Conservation (phyloP, 75 land plant genomes). For the Adiantum capillusveneris region DNA sequence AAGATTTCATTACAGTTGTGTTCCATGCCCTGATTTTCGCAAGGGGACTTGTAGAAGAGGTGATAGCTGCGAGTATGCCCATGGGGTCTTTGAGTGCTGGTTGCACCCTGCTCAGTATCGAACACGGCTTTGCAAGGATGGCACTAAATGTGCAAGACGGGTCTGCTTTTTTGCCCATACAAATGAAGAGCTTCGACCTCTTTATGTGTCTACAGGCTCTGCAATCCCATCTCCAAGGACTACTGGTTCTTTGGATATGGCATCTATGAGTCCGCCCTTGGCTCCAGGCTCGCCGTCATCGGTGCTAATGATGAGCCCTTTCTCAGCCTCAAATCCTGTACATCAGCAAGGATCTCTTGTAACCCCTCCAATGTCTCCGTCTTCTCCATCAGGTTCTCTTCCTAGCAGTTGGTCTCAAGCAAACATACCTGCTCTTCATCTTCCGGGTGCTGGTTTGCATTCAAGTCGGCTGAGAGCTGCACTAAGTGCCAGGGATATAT, state of each 20-base stretch:
- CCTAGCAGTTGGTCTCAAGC: conserved; percentile 44
- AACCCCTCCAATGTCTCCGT: conserved; percentile 67
- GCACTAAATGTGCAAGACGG: conserved; percentile 44
- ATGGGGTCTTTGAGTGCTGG: conserved; percentile 90
- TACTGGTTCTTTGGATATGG: conserved; percentile 35
- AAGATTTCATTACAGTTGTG: conserved; percentile 74
- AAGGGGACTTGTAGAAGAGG: conserved; percentile 74
- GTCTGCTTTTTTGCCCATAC: conserved; percentile 78
- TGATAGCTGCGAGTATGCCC: conserved; percentile 77
- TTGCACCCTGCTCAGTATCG: conserved; percentile 79
- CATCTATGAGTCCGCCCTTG: conserved; percentile 39
- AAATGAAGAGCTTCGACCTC: conserved; percentile 60
- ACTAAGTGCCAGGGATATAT: conserved; percentile 65
- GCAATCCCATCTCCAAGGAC: conserved; percentile 68
- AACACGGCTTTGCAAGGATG: conserved; percentile 72
- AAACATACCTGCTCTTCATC: conserved; percentile 58
- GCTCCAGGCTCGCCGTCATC: conserved; percentile 35
- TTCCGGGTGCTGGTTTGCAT: conserved; percentile 60
- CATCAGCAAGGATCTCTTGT: conserved; percentile 24
- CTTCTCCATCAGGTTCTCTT: conserved; percentile 18
- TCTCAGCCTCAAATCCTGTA: conserved; percentile 17
- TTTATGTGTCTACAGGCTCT: conserved; percentile 64
- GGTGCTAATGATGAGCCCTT: conserved; percentile 36
- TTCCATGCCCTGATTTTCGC: conserved; percentile 78
- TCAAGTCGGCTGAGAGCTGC: conserved; percentile 72